A percentile compares a stretch with the other conserved stretches of the same genome.
phyloP scores from a whole-genome alignment of 257 asterid genomes.

The Solanum chmielewskii region DNA sequence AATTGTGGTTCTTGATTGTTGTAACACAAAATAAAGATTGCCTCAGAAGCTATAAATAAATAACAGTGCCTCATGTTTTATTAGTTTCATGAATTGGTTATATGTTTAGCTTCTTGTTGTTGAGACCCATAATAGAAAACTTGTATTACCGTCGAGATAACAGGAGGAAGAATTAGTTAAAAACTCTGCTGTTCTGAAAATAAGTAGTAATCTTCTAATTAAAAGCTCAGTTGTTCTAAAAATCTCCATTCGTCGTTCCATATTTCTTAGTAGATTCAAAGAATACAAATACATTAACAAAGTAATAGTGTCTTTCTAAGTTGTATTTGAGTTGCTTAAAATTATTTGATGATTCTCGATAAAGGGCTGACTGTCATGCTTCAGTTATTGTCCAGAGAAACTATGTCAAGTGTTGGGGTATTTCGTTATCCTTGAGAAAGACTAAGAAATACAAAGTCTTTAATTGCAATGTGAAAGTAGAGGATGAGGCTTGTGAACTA shows the following conservation, averaged over 20 bases:
- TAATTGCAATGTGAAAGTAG: conserved; percentile 39
- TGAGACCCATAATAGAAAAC: background rate
- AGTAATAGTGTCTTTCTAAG: background rate
- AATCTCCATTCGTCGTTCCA: background rate
- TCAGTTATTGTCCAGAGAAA: conserved; percentile 60
- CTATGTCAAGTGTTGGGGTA: background rate
- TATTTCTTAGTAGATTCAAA: background rate
- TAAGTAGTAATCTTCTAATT: background rate
- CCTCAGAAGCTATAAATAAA: background rate
- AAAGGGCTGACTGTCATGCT: conserved; percentile 24
- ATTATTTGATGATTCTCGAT: background rate
- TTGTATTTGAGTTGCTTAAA: background rate
- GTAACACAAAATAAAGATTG: background rate
- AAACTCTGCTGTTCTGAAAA: background rate
- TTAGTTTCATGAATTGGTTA: background rate
- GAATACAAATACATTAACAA: background rate
- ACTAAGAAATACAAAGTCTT: conserved; percentile 7
- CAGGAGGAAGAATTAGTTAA: background rate
- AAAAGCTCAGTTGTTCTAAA: background rate
- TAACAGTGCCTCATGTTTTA: background rate
- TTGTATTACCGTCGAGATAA: background rate
- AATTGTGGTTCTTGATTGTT: background rate
- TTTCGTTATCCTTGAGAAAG: conserved; percentile 1
- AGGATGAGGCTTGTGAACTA: conserved; percentile 69
- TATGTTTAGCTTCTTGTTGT: background rate